These are phyloP conservation scores for Arctium lappa DNA, from an alignment of 129 eudicot genomes.

Conservation along the genomic window DNA sequence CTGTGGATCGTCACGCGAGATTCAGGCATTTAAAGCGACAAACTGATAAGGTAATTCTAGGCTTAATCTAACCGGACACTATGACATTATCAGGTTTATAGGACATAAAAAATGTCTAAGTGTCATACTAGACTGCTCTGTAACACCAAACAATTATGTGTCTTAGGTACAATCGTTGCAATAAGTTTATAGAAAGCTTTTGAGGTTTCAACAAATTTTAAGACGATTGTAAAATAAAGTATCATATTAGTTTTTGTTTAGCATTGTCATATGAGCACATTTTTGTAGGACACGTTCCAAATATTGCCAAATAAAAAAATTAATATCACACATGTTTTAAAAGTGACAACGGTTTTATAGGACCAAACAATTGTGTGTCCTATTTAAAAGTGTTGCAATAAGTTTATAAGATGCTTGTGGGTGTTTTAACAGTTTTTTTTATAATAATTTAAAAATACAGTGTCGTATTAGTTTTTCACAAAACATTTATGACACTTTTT, in stretches of 20 bases:
- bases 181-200: background rate
- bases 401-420: background rate
- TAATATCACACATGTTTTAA: too few species aligned
- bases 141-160: background rate
- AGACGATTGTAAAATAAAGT: background rate
- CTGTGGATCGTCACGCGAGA: slow-evolving; percentile 70
- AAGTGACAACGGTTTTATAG: background rate
- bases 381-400: background rate
- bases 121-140: background rate
- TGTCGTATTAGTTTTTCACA: background rate
- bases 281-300: background rate
- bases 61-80: background rate
- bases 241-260: background rate
- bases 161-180: background rate
- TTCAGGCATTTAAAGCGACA: slow-evolving; percentile 57
- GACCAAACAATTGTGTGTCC: background rate
- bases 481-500: too few species aligned
- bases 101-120: background rate
- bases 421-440: background rate
- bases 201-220: too few species aligned
- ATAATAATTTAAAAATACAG: too few species aligned
- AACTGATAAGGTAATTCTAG: slow-evolving; percentile 54
- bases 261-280: too few species aligned
- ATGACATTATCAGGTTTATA: background rate
- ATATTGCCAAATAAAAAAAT: too few species aligned